These are phyloP conservation scores for Mycena crocata DNA, from an alignment of 768 basidiomycete species.

Conservation along the genomic window DNA sequence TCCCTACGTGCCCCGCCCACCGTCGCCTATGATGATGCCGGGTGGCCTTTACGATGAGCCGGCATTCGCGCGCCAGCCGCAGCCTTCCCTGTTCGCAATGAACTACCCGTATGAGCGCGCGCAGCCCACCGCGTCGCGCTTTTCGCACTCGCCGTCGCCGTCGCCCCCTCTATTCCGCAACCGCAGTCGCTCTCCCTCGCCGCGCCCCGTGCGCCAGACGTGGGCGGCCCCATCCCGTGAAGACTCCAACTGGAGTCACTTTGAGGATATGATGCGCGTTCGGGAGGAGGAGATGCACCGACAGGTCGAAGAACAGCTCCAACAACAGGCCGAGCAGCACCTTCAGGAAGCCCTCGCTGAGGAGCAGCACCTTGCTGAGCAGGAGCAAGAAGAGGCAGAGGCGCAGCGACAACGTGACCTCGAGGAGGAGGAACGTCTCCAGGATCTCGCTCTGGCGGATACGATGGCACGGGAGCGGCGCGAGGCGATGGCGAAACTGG, in stretches of 20 bases:
- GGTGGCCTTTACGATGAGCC: constrained; percentile 33
- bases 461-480: constrained; percentile 18
- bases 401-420: no score
- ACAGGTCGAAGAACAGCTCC: background rate
- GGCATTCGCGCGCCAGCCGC: constrained; percentile 27
- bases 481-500: constrained; percentile 24
- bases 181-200: constrained; percentile 19
- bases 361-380: no score
- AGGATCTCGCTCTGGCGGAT: constrained; percentile 13
- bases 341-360: no score
- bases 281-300: background rate
- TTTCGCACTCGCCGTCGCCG: constrained; percentile 34
- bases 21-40: constrained; percentile 35
- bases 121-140: constrained; percentile 28
- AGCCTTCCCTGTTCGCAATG: constrained; percentile 1
- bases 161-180: constrained; percentile 29
- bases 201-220: constrained; percentile 16
- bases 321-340: background rate
- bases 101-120: background rate
- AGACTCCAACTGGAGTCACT: background rate
- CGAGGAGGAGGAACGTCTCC: no score
- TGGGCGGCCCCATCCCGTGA: constrained; percentile 9
- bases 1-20: constrained; percentile 18
- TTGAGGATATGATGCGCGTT: background rate
- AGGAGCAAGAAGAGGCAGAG: no score